phyloP scores from a whole-genome alignment of 2,329 filamentous ascomycete species.

The Byssothecium circinans region DNA sequence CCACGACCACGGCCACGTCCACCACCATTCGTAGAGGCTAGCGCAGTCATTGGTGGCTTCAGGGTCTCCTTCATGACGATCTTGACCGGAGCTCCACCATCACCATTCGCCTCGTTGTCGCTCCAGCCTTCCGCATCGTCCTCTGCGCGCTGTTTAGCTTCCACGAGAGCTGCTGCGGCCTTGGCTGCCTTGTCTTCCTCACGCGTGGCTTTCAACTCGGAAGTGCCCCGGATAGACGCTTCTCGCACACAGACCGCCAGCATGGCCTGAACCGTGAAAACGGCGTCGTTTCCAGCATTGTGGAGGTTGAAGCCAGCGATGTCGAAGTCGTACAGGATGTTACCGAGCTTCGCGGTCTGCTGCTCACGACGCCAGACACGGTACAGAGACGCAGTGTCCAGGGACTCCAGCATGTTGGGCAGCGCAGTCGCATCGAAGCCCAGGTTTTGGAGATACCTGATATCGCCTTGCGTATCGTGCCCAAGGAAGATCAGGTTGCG shows the following conservation, averaged over 20 bases:
- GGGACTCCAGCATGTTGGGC: constrained; percentile 60
- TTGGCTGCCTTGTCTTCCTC: constrained; percentile 27
- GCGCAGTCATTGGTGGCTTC: background rate
- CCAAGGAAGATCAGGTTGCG: constrained; percentile 77
- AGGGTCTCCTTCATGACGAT: constrained; percentile 13
- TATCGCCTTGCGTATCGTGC: constrained; percentile 69
- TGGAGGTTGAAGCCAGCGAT: constrained; percentile 70
- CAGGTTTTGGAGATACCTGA: constrained; percentile 67
- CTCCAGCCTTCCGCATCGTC: constrained; percentile 45
- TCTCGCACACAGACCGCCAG: constrained; percentile 61
- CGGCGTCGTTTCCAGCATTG: constrained; percentile 84
- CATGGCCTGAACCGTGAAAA: constrained; percentile 75
- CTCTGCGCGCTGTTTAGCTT: constrained; percentile 43
- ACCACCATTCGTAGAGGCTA: background rate
- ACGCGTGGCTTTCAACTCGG: constrained; percentile 25
- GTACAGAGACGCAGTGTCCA: constrained; percentile 76
- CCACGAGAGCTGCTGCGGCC: constrained; percentile 25
- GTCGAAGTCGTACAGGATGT: constrained; percentile 65
- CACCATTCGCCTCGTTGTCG: constrained; percentile 37
- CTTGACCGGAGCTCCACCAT: constrained; percentile 36
- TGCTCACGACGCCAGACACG: constrained; percentile 60
- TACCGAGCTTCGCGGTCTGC: constrained; percentile 59
- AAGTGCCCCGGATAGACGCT: constrained; percentile 38
- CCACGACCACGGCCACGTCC: background rate
- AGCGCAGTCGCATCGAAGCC: constrained; percentile 62